These are phyloP conservation scores for Cystobasidium slooffiae DNA, from an alignment of 1,284 basidiomycete genomes.

Conservation along the genomic window DNA sequence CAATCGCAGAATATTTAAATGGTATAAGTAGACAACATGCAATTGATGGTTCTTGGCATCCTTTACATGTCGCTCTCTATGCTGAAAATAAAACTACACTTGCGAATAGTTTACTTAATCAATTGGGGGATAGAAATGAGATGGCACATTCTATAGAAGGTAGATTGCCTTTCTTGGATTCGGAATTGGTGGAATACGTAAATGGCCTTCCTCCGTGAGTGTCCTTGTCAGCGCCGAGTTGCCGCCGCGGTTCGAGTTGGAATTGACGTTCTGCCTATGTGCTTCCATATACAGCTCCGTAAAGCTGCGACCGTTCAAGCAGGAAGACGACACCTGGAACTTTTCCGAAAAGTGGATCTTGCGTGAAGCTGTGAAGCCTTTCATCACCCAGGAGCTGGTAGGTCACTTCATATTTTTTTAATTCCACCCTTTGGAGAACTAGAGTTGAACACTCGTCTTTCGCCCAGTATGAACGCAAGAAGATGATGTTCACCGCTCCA, in stretches of 20 bases:
- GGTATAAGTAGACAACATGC: conserved; percentile 51
- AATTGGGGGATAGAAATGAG: conserved; percentile 57
- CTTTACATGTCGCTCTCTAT: conserved; percentile 53
- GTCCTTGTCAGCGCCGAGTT: conserved; percentile 43
- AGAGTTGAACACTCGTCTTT: no score
- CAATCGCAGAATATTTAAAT: conserved; percentile 57
- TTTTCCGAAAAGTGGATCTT: conserved; percentile 59
- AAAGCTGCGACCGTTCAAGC: conserved; percentile 33
- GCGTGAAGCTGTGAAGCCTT: conserved; percentile 58
- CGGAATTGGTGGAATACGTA: conserved; percentile 57
- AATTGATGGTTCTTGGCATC: conserved; percentile 51
- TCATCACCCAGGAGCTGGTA: conserved; percentile 53
- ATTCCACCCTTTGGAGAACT: no score
- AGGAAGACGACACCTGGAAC: conserved; percentile 46
- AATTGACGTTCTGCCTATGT: not conserved
- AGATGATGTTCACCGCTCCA: conserved; percentile 52
- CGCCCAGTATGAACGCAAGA: conserved; percentile 45
- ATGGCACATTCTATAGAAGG: conserved; percentile 60
- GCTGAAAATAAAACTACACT: conserved; percentile 54
- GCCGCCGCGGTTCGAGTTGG: conserved; percentile 36
- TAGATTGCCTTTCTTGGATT: conserved; percentile 60
- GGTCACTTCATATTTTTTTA: no score
- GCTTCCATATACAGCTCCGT: conserved; percentile 17
- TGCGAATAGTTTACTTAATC: conserved; percentile 59
- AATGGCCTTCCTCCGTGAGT: conserved; percentile 57